Percentiles rank a stretch among this genome's conserved stretches.
Evolutionary conservation across 73 alveolate species (phyloP).

Genomic region (Paramecium octaurelia): DNA sequence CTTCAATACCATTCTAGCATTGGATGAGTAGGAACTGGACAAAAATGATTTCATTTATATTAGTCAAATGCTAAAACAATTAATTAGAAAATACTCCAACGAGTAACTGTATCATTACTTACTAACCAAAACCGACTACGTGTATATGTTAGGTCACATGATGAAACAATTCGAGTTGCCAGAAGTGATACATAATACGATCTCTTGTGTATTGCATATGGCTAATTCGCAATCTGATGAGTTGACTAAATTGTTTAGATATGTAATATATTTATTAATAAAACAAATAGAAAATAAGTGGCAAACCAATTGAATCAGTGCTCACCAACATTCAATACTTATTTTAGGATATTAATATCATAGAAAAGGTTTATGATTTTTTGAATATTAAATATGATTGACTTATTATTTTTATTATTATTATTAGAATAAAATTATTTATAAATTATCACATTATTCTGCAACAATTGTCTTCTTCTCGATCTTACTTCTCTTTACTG

Average conservation of each 20-base stretch:
- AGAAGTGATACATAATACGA: not conserved
- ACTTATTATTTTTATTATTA: not conserved
- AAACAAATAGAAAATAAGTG: not conserved
- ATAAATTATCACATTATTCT: not conserved
- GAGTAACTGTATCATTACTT: not conserved
- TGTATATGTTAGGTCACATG: not conserved
- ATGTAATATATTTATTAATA: not conserved
- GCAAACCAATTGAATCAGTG: not conserved
- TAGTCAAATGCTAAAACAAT: not conserved
- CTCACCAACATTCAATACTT: not conserved
- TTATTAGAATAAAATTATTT: too few species aligned
- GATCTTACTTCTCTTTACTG: not conserved
- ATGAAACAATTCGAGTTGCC: not conserved
- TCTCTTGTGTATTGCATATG: not conserved
- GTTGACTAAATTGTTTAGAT: not conserved
- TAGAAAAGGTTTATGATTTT: not conserved
- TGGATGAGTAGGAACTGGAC: not conserved
- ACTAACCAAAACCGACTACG: not conserved
- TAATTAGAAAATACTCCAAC: not conserved
- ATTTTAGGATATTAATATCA: not conserved
- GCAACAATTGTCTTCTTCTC: not conserved
- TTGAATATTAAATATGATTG: not conserved
- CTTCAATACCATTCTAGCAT: not conserved
- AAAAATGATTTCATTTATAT: not conserved
- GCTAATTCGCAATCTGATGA: not conserved